phyloP scores from a whole-genome alignment of 495 filamentous ascomycete species.

The Penicillium tannophilum region DNA sequence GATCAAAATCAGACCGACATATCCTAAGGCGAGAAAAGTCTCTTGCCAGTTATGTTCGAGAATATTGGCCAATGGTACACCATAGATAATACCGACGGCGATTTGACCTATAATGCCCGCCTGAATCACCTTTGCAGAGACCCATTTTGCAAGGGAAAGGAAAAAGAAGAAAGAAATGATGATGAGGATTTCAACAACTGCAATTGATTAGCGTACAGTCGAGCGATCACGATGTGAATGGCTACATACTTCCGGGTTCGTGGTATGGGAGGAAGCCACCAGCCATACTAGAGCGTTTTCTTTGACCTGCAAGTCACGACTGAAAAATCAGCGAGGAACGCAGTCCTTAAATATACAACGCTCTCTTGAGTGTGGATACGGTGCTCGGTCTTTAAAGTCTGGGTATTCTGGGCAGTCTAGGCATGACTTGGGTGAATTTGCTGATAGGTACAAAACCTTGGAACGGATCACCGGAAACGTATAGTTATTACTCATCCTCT shows the following conservation, averaged over 20 bases:
- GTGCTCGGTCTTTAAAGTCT: neutral
- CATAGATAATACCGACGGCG: slow-evolving; percentile 40
- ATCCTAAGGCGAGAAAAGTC: slow-evolving; percentile 36
- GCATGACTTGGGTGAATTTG: neutral
- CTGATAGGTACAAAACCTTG: too few relatives aligned
- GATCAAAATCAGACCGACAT: slow-evolving; percentile 40
- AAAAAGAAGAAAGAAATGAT: slow-evolving; percentile 41
- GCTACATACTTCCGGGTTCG: slow-evolving; percentile 33
- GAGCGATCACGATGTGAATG: slow-evolving; percentile 4
- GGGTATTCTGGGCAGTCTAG: slow-evolving; percentile 7
- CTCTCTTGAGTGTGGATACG: neutral
- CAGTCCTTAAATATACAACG: neutral
- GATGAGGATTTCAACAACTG: slow-evolving; percentile 35
- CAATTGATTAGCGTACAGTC: slow-evolving; percentile 4
- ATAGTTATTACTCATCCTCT: too few relatives aligned
- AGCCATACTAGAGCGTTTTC: slow-evolving; percentile 24
- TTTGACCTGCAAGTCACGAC: neutral
- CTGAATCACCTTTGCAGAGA: slow-evolving; percentile 31
- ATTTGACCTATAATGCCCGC: slow-evolving; percentile 41
- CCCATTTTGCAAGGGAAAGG: slow-evolving; percentile 35
- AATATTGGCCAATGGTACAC: slow-evolving; percentile 35
- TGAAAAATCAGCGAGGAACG: neutral
- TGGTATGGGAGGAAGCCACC: slow-evolving; percentile 36
- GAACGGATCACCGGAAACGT: too few relatives aligned
- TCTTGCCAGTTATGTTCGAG: slow-evolving; percentile 33